These are phyloP conservation scores for Oryza punctata DNA, from an alignment of 176 grass and related monocot genomes.

Conservation along the genomic window DNA sequence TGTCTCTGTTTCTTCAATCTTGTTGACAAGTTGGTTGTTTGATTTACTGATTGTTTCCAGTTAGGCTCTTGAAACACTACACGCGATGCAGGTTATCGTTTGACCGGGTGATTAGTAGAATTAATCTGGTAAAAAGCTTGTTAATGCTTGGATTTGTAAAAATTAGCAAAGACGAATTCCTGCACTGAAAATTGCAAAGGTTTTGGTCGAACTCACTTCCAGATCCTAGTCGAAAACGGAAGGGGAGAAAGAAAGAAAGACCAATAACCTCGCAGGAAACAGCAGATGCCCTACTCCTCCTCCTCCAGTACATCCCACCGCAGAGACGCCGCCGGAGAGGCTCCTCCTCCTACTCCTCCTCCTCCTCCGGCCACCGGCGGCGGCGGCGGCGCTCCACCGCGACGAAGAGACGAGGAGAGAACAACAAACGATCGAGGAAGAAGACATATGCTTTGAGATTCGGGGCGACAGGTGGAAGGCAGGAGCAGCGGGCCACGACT, in stretches of 20 bases:
- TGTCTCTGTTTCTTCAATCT: neutral
- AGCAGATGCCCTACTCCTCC: neutral
- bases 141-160: neutral
- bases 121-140: neutral
- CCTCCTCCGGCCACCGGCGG: neutral
- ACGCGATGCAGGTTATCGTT: too few relatives aligned
- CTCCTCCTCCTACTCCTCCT: neutral
- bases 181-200: neutral
- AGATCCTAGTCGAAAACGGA: neutral
- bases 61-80: neutral
- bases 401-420: neutral
- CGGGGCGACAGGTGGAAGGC: neutral
- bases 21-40: neutral
- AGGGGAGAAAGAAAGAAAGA: neutral
- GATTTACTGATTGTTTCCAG: neutral
- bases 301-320: neutral
- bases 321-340: too few relatives aligned
- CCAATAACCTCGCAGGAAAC: neutral
- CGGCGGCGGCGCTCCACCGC: neutral
- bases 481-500: constrained; percentile 14
- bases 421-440: too few relatives aligned
- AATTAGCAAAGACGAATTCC: neutral
- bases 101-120: too few relatives aligned
- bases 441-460: too few relatives aligned
- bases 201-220: neutral